phyloP scores from a whole-genome alignment of 176 grass and related monocot species.

The Saccharum spontaneum region DNA sequence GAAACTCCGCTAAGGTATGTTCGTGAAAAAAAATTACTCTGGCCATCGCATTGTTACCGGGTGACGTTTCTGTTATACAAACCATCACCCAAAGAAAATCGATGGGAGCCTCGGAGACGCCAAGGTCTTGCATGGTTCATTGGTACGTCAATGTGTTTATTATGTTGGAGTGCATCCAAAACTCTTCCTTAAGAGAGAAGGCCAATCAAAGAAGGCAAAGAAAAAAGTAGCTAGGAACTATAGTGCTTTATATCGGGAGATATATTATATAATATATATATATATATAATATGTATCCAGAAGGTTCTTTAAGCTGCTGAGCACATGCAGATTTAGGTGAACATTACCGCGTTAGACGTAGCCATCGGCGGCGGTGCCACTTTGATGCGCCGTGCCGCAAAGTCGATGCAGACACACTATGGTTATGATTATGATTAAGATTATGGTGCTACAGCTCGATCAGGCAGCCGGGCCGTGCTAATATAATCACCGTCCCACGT shows the following conservation, averaged over 20 bases:
- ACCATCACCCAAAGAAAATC: too few relatives aligned
- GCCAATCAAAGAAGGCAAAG: neutral
- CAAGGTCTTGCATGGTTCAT: neutral
- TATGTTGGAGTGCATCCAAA: neutral
- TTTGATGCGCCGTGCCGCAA: neutral
- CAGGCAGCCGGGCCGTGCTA: neutral
- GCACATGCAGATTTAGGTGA: neutral
- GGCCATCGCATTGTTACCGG: too few relatives aligned
- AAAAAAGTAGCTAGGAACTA: neutral
- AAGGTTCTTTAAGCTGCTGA: conserved; percentile 14
- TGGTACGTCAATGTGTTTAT: neutral
- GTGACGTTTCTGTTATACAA: too few relatives aligned
- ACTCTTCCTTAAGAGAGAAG: conserved; percentile 31
- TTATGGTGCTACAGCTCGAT: neutral
- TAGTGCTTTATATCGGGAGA: neutral
- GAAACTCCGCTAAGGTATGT: too few relatives aligned
- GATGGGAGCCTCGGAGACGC: neutral
- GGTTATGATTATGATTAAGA: neutral
- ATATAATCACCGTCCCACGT: neutral
- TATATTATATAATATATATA: neutral
- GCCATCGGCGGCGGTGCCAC: neutral
- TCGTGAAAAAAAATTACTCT: too few relatives aligned
- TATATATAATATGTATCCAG: neutral
- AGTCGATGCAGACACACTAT: neutral
- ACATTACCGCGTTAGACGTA: neutral